Conservation (phyloP, 495 filamentous ascomycete genomes). For the Aspergillus saccharolyticus region DNA sequence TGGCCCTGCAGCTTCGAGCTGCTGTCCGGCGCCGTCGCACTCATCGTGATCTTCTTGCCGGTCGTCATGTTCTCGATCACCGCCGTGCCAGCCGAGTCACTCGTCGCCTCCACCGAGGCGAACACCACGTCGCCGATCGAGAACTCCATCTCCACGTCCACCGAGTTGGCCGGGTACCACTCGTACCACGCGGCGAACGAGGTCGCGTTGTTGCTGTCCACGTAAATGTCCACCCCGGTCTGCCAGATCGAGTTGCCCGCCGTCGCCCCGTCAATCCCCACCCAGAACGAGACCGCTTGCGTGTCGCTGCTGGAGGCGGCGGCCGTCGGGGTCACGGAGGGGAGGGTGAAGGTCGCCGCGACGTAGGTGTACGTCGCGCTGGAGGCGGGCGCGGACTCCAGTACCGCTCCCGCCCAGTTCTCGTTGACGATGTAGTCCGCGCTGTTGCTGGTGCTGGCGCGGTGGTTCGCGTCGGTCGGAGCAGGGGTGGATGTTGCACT, state of each 20-base stretch:
- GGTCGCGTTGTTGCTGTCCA: constrained; percentile 21
- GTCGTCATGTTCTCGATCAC: constrained; percentile 44
- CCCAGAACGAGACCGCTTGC: constrained; percentile 48
- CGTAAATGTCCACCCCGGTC: constrained; percentile 50
- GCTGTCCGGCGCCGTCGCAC: background rate
- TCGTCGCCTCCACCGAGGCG: constrained; percentile 40
- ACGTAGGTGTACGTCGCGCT: constrained; percentile 39
- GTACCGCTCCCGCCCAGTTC: constrained; percentile 50
- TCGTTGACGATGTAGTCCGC: constrained; percentile 29
- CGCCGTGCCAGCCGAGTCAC: constrained; percentile 37
- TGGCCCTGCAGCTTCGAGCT: constrained; percentile 35
- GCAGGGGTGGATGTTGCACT: constrained; percentile 11
- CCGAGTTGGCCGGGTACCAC: constrained; percentile 48
- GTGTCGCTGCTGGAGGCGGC: constrained; percentile 29
- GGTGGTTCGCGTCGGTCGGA: constrained; percentile 6
- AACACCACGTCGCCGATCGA: constrained; percentile 47
- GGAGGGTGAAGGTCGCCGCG: constrained; percentile 42
- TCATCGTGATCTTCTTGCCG: constrained; percentile 33
- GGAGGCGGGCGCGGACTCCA: constrained; percentile 15
- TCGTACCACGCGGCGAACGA: constrained; percentile 52
- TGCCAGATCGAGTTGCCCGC: constrained; percentile 46
- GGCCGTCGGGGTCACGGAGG: constrained; percentile 33
- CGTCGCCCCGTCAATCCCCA: constrained; percentile 49
- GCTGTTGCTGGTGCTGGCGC: constrained; percentile 1
- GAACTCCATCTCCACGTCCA: constrained; percentile 43